phyloP scores from a whole-genome alignment of 202 grass and related monocot genomes.

The Carex sylvatica region DNA sequence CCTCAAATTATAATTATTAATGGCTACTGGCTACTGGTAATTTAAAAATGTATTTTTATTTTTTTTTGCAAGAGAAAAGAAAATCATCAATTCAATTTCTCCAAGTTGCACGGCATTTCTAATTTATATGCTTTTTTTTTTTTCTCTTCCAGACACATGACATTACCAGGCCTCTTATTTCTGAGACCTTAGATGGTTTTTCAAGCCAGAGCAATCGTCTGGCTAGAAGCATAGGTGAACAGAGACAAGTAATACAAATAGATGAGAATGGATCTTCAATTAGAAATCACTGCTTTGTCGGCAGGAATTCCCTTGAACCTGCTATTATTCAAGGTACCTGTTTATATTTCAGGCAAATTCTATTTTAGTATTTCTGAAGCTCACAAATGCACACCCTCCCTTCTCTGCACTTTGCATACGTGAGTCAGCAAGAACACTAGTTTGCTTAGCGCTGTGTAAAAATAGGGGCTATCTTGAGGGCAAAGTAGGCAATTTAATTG shows the following conservation, averaged over 20 bases:
- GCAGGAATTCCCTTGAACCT: slow-evolving; percentile 37
- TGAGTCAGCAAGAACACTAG: background rate
- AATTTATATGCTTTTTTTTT: background rate
- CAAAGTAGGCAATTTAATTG: background rate
- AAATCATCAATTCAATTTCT: background rate
- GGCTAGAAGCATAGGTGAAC: slow-evolving; percentile 38
- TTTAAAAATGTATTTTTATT: background rate
- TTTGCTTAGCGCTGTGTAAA: slow-evolving; percentile 15
- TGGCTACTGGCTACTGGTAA: background rate
- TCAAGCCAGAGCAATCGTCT: slow-evolving; percentile 36
- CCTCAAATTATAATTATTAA: background rate
- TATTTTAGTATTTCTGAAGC: background rate
- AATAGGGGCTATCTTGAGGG: background rate
- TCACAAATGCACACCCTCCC: background rate
- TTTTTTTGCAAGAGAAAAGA: background rate
- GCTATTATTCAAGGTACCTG: slow-evolving; percentile 45
- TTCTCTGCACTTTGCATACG: background rate
- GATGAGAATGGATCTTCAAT: slow-evolving; percentile 47
- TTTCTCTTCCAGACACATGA: slow-evolving; percentile 57
- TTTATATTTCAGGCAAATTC: slow-evolving; percentile 10
- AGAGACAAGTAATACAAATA: slow-evolving; percentile 59
- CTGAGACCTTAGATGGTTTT: slow-evolving; percentile 35
- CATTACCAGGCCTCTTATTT: slow-evolving; percentile 66
- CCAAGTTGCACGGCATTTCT: background rate
- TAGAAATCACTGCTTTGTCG: slow-evolving; percentile 40